Evolutionary conservation across 2,329 filamentous ascomycete species (phyloP).

Genomic region (Ascochyta clinopodiicola): DNA sequence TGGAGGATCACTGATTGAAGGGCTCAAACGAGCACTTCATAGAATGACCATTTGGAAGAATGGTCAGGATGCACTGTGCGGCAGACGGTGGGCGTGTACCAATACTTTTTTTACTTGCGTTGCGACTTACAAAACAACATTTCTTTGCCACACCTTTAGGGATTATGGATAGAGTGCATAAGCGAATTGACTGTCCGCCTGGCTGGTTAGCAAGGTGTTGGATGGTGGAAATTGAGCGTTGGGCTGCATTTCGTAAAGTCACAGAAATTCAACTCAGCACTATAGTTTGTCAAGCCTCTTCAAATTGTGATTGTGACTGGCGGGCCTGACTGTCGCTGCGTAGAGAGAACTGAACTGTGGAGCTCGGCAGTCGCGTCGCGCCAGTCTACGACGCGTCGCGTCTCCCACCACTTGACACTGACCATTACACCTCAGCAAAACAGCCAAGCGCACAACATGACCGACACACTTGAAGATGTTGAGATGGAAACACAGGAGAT

Average conservation of each 20-base stretch:
- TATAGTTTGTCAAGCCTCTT: too few relatives aligned
- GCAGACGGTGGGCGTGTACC: conserved; percentile 12
- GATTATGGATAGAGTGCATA: conserved; percentile 15
- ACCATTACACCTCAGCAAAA: not conserved
- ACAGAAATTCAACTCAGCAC: not conserved
- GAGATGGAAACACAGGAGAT: conserved; percentile 46
- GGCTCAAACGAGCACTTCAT: not conserved
- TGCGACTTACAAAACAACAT: conserved; percentile 10
- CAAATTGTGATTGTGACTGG: too few relatives aligned
- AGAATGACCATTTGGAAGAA: not conserved
- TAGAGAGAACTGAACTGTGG: not conserved
- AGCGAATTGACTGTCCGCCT: conserved; percentile 4
- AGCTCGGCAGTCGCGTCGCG: conserved; percentile 49
- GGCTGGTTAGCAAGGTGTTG: conserved; percentile 15
- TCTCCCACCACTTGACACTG: conserved; percentile 18
- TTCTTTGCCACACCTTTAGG: conserved; percentile 13
- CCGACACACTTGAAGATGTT: conserved; percentile 36
- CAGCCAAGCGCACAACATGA: conserved; percentile 25
- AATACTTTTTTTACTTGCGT: conserved; percentile 14
- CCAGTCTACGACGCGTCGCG: conserved; percentile 15
- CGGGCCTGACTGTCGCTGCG: too few relatives aligned
- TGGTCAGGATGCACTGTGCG: not conserved
- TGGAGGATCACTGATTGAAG: conserved; percentile 80
- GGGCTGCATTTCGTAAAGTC: conserved; percentile 1
- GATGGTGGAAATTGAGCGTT: not conserved